Evolutionary conservation across 495 filamentous ascomycete species (phyloP).

Genomic region (Tetracladium setigerum): DNA sequence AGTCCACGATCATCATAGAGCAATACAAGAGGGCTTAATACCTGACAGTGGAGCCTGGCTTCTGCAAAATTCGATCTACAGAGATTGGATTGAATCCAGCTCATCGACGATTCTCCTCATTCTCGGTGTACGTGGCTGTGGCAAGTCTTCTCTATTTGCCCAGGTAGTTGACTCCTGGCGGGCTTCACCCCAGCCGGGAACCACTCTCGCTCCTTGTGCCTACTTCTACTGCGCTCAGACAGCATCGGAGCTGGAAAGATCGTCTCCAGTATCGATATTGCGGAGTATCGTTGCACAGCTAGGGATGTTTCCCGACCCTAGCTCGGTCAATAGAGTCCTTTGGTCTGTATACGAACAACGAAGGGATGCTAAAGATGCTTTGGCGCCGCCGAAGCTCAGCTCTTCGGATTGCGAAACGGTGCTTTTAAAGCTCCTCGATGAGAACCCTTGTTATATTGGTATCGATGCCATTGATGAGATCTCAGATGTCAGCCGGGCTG

Average conservation of each 20-base stretch:
- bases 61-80: no score
- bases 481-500: no score
- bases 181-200: conserved; percentile 1
- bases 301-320: no score
- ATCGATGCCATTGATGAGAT: no score
- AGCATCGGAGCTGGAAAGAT: conserved; percentile 21
- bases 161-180: conserved; percentile 26
- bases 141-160: conserved; percentile 31
- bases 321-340: no score
- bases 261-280: conserved; percentile 26
- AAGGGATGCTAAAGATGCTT: no score
- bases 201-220: conserved; percentile 27
- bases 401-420: no score
- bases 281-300: conserved; percentile 32
- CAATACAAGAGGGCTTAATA: conserved; percentile 10
- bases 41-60: conserved; percentile 16
- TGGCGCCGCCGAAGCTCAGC: no score
- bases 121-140: conserved; percentile 17
- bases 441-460: no score
- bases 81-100: neutral
- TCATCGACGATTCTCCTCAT: neutral
- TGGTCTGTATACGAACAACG: no score
- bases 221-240: conserved; percentile 36
- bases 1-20: conserved; percentile 12
- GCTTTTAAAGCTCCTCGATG: no score